Evolutionary conservation across 306 rosid species (phyloP), one percentile per base, ranked within the genome.

Genomic region (Quercus robur): DNA sequence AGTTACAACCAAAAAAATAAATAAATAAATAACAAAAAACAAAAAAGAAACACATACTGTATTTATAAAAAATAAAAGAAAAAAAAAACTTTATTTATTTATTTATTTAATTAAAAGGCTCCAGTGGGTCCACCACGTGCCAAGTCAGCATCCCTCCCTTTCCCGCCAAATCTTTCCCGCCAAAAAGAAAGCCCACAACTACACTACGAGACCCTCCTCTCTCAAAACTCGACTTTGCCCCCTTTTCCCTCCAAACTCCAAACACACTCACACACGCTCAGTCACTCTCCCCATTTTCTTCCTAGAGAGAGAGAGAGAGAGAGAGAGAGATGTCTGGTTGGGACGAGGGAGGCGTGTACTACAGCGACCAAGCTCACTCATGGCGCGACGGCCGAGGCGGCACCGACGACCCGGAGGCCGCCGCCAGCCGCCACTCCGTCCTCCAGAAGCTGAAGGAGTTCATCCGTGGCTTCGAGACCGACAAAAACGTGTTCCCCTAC

Each of bases 321-420:
- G 26, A 2, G 77, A 56, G 81, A 77, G 80, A 79, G 6, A 94
- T 95, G 99, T 93, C 99, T 19, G 99, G 98, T 3, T 95, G 99
- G 99, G 99, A 95, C 80, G 99, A 95, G 75, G 99, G 99, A 71
- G 99, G 91, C 17, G 80, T 95, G 57, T 93, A 84, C 89, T 95
- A 95, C 88, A 95, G 97, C 79, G 99, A 95, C 81, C 99, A 93
- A 84, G 97, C 99, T 3, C 93, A 91, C 83, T 92, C 97, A 3
- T 91, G 90, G 78, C 97, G 94, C 3, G 91, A 83, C 67, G 85
- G 86, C 14, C 80, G 76, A 77, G 86, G 81, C 55, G 79, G 81
- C 31, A 88, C 78, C 26, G 81, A 85, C 51, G 92, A 82, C 28
- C 25, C 78, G 3, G 87, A 75, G 23, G 82, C 84, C 57, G 63